A percentile compares a stretch with the other conserved stretches of the same genome.
phyloP scores from a whole-genome alignment of 192 early-diverging fungal species.

The Coemansia sp. region DNA sequence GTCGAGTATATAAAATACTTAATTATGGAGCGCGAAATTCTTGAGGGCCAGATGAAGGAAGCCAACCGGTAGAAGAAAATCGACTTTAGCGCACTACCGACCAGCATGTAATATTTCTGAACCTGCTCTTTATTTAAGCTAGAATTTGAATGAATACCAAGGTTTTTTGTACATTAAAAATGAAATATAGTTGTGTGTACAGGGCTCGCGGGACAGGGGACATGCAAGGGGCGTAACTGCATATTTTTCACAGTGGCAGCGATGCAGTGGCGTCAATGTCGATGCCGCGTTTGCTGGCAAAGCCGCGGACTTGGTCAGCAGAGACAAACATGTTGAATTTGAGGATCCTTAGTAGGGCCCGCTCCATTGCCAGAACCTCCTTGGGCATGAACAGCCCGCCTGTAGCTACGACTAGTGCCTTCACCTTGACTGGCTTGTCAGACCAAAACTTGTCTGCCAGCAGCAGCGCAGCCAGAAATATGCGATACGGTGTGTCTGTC shows the following conservation, averaged over 20 bases:
- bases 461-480: slow-evolving; percentile 69
- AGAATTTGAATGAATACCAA: neutral
- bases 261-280: slow-evolving; percentile 17
- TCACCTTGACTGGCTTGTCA: slow-evolving; percentile 51
- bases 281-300: slow-evolving; percentile 37
- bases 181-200: neutral
- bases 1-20: slow-evolving; percentile 77
- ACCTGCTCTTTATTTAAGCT: too few species aligned
- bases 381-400: slow-evolving; percentile 34
- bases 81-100: neutral
- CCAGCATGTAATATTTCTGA: neutral
- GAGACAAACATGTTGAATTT: slow-evolving; percentile 49
- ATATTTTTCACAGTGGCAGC: neutral
- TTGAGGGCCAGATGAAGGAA: slow-evolving; percentile 50
- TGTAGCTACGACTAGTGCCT: slow-evolving; percentile 32
- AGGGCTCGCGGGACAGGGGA: too few species aligned
- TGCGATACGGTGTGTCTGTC: slow-evolving; percentile 69
- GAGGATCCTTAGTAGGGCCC: slow-evolving; percentile 46
- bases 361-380: slow-evolving; percentile 52
- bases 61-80: neutral
- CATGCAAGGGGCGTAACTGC: too few species aligned
- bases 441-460: slow-evolving; percentile 68
- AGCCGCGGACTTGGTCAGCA: slow-evolving; percentile 33
- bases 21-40: slow-evolving; percentile 56
- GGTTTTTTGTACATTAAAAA: neutral